Conservation (phyloP, 805 yeast species). For the Komagataella phaffii region DNA sequence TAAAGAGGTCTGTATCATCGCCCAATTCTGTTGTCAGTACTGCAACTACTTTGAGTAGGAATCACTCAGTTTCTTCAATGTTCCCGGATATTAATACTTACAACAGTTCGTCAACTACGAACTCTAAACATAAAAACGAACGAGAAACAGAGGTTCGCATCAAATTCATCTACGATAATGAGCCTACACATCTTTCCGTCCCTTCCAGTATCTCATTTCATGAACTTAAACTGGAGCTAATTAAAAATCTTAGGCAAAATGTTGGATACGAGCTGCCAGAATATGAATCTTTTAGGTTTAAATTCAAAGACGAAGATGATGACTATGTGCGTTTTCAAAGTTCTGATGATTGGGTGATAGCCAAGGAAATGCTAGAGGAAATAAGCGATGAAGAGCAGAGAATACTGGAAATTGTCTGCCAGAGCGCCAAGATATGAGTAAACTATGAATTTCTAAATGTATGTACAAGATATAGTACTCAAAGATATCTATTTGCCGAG, state of each 20-base stretch:
- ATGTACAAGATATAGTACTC: not conserved
- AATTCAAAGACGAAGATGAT: conserved; percentile 90
- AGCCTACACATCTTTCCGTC: conserved; percentile 54
- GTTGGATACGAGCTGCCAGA: conserved; percentile 44
- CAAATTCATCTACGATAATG: conserved; percentile 22
- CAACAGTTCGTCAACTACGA: not conserved
- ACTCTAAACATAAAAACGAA: not conserved
- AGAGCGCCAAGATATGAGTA: not conserved
- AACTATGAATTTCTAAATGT: not conserved
- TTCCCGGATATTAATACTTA: not conserved
- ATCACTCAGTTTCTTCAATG: not conserved
- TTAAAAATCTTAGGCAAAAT: conserved; percentile 38
- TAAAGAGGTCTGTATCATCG: conserved; percentile 19
- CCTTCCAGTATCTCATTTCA: conserved; percentile 17
- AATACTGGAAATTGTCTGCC: conserved; percentile 11
- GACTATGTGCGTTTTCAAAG: conserved; percentile 78
- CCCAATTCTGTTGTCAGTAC: conserved; percentile 11
- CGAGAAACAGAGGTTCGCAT: conserved; percentile 8
- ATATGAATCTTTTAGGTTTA: conserved; percentile 46
- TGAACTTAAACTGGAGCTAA: conserved; percentile 27
- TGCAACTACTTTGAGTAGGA: conserved; percentile 1
- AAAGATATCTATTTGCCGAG: not conserved
- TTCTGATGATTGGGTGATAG: conserved; percentile 81
- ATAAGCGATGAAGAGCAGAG: conserved; percentile 28
- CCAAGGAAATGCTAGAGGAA: conserved; percentile 54